Conservation (phyloP, 176 grass and related monocot genomes). For the Musa troglodytarum region DNA sequence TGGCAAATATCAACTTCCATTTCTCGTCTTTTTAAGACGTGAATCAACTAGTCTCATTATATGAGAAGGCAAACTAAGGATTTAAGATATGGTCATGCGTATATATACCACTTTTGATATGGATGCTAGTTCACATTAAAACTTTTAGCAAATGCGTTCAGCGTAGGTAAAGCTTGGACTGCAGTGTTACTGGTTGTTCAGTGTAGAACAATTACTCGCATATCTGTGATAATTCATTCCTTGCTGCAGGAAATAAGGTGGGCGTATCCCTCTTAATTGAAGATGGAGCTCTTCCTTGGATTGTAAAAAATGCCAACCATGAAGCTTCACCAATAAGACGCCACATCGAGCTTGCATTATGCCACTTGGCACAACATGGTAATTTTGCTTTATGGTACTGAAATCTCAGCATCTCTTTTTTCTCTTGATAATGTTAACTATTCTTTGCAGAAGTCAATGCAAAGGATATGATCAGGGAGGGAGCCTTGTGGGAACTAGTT, state of each 20-base stretch:
- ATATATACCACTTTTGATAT: too few species aligned
- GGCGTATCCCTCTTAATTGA: slow-evolving; percentile 81
- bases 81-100: too few species aligned
- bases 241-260: slow-evolving; percentile 62
- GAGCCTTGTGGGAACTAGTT: slow-evolving; percentile 95
- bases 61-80: too few species aligned
- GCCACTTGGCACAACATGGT: slow-evolving; percentile 99
- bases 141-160: too few species aligned
- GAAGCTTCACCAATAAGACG: slow-evolving; percentile 94
- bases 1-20: background rate
- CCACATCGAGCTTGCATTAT: slow-evolving; percentile 90
- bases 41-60: too few species aligned
- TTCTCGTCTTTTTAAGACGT: background rate
- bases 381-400: background rate
- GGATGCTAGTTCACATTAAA: too few species aligned
- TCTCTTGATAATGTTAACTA: slow-evolving; percentile 2
- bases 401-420: background rate
- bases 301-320: slow-evolving; percentile 93
- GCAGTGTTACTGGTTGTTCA: background rate
- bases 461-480: slow-evolving; percentile 71
- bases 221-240: background rate
- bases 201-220: background rate
- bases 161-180: background rate
- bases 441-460: slow-evolving; percentile 70
- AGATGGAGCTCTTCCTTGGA: slow-evolving; percentile 91